Conservation (phyloP, 2,329 filamentous ascomycete genomes). For the Cercospora citrullina region DNA sequence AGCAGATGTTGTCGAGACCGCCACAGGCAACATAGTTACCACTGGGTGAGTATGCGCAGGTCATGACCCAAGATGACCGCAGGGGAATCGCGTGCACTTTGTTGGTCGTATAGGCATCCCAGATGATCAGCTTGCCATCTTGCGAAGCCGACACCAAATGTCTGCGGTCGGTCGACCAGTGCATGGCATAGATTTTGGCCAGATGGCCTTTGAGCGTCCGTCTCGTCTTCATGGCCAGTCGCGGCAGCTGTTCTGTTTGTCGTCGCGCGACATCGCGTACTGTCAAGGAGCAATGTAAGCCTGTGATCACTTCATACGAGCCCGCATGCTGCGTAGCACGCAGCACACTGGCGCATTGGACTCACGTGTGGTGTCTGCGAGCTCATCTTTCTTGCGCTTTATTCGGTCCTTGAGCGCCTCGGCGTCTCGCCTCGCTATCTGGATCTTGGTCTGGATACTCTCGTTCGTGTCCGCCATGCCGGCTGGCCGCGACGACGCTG, state of each 20-base stretch:
- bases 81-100: constrained; percentile 98
- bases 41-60: constrained; percentile 96
- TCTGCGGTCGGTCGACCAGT: constrained; percentile 97
- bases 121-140: constrained; percentile 99
- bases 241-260: constrained; percentile 86
- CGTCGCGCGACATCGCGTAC: constrained; percentile 90
- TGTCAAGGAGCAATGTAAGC: constrained; percentile 44
- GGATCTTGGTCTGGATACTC: constrained; percentile 66
- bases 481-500: constrained; percentile 26
- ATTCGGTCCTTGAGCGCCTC: constrained; percentile 63
- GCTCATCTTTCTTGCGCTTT: constrained; percentile 99
- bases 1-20: constrained; percentile 99
- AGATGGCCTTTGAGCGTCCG: constrained; percentile 96
- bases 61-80: constrained; percentile 99
- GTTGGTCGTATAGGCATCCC: constrained; percentile 99
- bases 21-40: constrained; percentile 98
- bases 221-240: constrained; percentile 96
- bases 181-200: constrained; percentile 99
- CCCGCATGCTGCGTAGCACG: constrained; percentile 16
- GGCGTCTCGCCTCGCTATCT: constrained; percentile 95
- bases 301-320: background rate
- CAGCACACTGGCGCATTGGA: constrained; percentile 28
- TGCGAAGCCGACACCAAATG: constrained; percentile 97
- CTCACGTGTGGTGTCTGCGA: constrained; percentile 96
- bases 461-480: constrained; percentile 53